These are phyloP conservation scores for Massospora cicadina DNA, from an alignment of 371 early-diverging fungal species.

Conservation along the genomic window DNA sequence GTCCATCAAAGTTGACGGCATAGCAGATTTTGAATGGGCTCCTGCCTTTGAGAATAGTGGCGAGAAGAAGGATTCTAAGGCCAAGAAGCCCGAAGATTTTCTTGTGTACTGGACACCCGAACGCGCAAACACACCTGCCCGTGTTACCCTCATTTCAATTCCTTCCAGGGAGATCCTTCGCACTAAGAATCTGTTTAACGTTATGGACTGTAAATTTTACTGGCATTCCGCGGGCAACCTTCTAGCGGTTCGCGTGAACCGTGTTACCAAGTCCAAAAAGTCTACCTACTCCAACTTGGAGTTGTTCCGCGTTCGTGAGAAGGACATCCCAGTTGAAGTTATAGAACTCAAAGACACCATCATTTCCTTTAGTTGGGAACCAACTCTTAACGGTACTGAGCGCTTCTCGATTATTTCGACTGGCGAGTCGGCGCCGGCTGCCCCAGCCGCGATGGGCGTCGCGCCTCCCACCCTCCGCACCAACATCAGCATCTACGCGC, in stretches of 20 bases:
- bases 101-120: constrained; percentile 94
- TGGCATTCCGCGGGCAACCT: constrained; percentile 87
- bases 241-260: constrained; percentile 81
- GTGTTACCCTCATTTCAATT: constrained; percentile 73
- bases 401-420: constrained; percentile 74
- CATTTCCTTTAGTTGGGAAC: constrained; percentile 86
- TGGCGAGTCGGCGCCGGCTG: constrained; percentile 37
- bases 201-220: constrained; percentile 68
- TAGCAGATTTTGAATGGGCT: constrained; percentile 85
- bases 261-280: constrained; percentile 85
- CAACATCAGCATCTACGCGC: constrained; percentile 61
- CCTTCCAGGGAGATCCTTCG: constrained; percentile 72
- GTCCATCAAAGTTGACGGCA: constrained; percentile 72
- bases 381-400: constrained; percentile 52
- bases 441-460: constrained; percentile 28
- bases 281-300: constrained; percentile 74
- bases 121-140: constrained; percentile 84
- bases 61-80: constrained; percentile 17
- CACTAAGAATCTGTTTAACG: constrained; percentile 93
- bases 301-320: constrained; percentile 81
- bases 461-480: constrained; percentile 42
- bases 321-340: constrained; percentile 87
- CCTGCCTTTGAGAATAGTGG: constrained; percentile 24
- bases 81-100: constrained; percentile 36
- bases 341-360: constrained; percentile 76